Conservation (phyloP, 768 basidiomycete genomes). For the Kondoa subrosea region DNA sequence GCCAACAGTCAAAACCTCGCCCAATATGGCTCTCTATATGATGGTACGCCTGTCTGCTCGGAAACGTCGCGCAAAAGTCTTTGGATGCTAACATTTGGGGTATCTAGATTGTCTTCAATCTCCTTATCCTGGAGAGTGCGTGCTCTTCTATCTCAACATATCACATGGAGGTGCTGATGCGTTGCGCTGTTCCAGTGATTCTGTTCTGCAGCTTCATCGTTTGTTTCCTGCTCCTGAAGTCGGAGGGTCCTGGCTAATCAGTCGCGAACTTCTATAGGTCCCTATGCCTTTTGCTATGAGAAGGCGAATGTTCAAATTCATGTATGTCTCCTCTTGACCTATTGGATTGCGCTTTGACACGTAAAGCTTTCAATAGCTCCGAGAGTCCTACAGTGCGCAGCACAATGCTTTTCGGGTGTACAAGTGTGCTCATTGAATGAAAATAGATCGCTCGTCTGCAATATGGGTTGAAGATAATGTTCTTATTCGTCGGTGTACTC, state of each 20-base stretch:
- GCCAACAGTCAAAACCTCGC: neutral
- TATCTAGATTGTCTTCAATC: conserved; percentile 1
- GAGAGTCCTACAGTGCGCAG: conserved; percentile 11
- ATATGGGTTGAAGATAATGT: conserved; percentile 14
- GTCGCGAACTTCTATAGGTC: conserved; percentile 12
- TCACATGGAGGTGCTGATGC: neutral
- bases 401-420: neutral
- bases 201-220: conserved; percentile 4
- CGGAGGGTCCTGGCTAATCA: no score
- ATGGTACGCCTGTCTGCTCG: neutral
- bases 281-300: conserved; percentile 16
- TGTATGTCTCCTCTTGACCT: conserved; percentile 7
- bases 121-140: conserved; percentile 2
- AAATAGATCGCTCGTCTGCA: neutral
- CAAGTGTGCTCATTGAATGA: neutral
- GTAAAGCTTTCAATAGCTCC: neutral
- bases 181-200: neutral
- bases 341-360: neutral
- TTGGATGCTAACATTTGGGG: neutral
- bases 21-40: conserved; percentile 4
- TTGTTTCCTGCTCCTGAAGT: no score
- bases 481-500: conserved; percentile 20
- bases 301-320: conserved; percentile 17
- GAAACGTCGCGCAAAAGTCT: neutral
- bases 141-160: neutral